Base-by-base conservation (phyloP, 2,329 filamentous ascomycete species). In the Diaporthe nobilis region DNA sequence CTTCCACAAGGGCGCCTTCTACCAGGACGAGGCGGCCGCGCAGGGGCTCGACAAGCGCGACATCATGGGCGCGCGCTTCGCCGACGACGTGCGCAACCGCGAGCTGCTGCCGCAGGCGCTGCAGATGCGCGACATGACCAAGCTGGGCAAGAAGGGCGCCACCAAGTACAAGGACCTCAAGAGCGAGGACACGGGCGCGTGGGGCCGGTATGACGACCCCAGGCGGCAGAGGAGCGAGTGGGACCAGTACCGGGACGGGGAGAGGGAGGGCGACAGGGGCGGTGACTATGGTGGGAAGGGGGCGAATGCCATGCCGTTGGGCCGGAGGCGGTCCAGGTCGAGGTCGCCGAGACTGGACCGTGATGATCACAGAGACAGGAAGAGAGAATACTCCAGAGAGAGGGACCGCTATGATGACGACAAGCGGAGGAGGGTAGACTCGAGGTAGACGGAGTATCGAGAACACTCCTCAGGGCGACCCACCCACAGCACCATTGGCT, bases 1-100 rank as follows among this genome's bases (percentile, higher is more conserved):
- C 86, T 96, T 95, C 85, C 97, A 99, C 88, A 96, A 96, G 86
- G 97, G 97, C 67, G 97, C 97, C 22, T 99, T 98, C 87, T 98
- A 95, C 87, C 94, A 94, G 79, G 95, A 96, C 71, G 94, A 97
- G 80, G 89, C 92, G 71, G 91, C 92, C 79, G 92, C 91, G 22
- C 92, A 94, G 77, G 94, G 95, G 0, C 87, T 98, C 61, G 92
- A 94, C 78, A 90, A 93, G 81, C 89, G 97, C 63, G 94, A 98
- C 82, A 89, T 98, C 78, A 98, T 98, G 91, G 96, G 96, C 20
- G 91, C 93, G 2, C 88, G 91, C 70, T 97, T 97, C 79, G 92
- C 90, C 68, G 96, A 98, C 82, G 95, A 98, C 77, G 91, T 96
- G 76, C 89, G 90, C 65, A 95, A 98, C 81, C 92, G 95, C 61